These are phyloP conservation scores for Aspergillus ustus DNA, from an alignment of 2,329 filamentous ascomycete genomes.

Conservation along the genomic window DNA sequence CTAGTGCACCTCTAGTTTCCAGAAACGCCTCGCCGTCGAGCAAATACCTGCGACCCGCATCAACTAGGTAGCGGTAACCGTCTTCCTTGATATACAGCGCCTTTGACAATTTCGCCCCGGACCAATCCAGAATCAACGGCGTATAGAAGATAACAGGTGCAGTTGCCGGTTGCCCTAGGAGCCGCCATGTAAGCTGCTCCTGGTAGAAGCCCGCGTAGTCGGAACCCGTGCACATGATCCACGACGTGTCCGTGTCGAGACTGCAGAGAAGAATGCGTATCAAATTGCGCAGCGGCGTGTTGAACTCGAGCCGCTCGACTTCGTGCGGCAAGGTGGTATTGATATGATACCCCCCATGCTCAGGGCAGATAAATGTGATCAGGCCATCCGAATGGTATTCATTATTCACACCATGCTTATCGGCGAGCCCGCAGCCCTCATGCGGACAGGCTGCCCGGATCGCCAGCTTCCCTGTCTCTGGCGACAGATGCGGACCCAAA, in stretches of 20 bases:
- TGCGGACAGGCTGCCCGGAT: slow-evolving; percentile 20
- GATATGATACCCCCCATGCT: background rate
- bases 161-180: background rate
- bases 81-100: slow-evolving; percentile 22
- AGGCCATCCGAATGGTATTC: slow-evolving; percentile 15
- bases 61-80: slow-evolving; percentile 20
- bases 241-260: slow-evolving; percentile 9
- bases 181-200: slow-evolving; percentile 12
- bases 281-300: slow-evolving; percentile 23
- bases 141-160: slow-evolving; percentile 20
- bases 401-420: slow-evolving; percentile 26
- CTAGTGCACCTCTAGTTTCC: background rate
- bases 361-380: slow-evolving; percentile 7
- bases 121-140: slow-evolving; percentile 22
- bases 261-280: slow-evolving; percentile 16
- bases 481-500: slow-evolving; percentile 12
- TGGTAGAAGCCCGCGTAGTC: slow-evolving; percentile 25
- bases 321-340: background rate
- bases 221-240: slow-evolving; percentile 20
- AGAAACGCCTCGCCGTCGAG: slow-evolving; percentile 7
- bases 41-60: slow-evolving; percentile 5
- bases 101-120: slow-evolving; percentile 23
- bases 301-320: slow-evolving; percentile 17
- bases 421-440: slow-evolving; percentile 21
- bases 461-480: slow-evolving; percentile 20